Base-by-base conservation (phyloP, 2,329 filamentous ascomycete species). In the Paracoccidioides lutzii region DNA sequence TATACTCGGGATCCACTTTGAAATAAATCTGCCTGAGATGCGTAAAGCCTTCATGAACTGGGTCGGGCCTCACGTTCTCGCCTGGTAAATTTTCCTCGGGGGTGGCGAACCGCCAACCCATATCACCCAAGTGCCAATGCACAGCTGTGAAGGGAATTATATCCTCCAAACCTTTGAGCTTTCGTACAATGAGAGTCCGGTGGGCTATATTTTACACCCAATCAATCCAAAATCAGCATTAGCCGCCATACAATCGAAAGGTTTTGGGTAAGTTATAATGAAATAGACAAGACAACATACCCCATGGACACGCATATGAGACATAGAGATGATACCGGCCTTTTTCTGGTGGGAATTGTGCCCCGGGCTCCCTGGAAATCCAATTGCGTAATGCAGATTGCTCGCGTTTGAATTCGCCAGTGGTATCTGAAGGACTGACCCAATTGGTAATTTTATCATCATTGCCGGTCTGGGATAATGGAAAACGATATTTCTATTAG, bases 261-360 rank as follows among this genome's bases (percentile, higher is more conserved):
- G 41, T 2, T 15, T 6, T 33, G 28, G 14, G 15, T 15, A 38
- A 28, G 38, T 22, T 51, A 37, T 32, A 44, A 41, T 15, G 4
- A 38, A 55, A 38, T 53, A 64, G 63, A 70, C 59, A 53, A 51
- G 42, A 53, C 3, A 40, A 65, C 72, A 57, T 65, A 79, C 77
- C 84, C 90, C 90, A 96, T 3, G 90, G 90, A 71, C 90, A 96
- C 5, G 90, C 90, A 72, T 95, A 95, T 65, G 86, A 91, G 62
- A 95, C 85, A 68, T 91, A 98, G 64, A 98, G 82, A 73, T 98
- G 93, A 70, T 98, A 98, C 55, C 93, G 81, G 54, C 81, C 88
- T 73, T 88, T 88, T 73, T 97, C 91, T 0, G 89, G 81, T 4
- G 89, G 87, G 63, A 90, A 96, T 69, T 84, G 74, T 4, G 88